These are phyloP conservation scores for Yamadazyma takamatsuzukensis DNA, from an alignment of 805 yeast species.

Conservation along the genomic window DNA sequence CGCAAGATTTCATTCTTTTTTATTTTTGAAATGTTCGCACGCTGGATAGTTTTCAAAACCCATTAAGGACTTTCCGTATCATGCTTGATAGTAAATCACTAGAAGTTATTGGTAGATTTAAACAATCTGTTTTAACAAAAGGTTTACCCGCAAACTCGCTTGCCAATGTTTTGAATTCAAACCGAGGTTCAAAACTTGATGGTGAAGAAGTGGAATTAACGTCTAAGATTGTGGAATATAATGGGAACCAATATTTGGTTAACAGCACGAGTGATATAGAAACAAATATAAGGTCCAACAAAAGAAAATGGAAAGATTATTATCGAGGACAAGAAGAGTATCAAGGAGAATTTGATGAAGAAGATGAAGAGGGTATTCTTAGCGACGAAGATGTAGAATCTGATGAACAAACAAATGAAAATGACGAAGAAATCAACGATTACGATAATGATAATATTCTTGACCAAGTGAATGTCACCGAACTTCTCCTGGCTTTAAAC, in stretches of 20 bases:
- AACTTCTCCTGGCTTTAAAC: slow-evolving; percentile 70
- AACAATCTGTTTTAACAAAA: slow-evolving; percentile 24
- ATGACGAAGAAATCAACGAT: slow-evolving; percentile 11
- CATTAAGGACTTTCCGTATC: no score
- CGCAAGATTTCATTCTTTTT: no score
- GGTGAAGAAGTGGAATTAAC: slow-evolving; percentile 16
- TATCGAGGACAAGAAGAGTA: slow-evolving; percentile 13
- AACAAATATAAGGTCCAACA: slow-evolving; percentile 21
- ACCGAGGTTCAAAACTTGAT: slow-evolving; percentile 32
- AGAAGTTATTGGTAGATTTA: slow-evolving; percentile 36
- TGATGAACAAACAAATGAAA: slow-evolving; percentile 8
- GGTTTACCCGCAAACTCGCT: slow-evolving; percentile 10
- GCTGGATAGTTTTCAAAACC: no score
- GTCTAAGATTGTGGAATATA: slow-evolving; percentile 37
- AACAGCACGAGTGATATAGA: slow-evolving; percentile 34
- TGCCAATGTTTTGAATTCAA: slow-evolving; percentile 12
- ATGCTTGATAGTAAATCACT: slow-evolving; percentile 39
- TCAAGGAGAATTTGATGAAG: slow-evolving; percentile 12
- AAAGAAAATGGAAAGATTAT: slow-evolving; percentile 34
- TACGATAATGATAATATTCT: slow-evolving; percentile 26
- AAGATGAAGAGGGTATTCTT: slow-evolving; percentile 16
- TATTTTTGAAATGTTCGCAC: no score
- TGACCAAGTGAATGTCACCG: slow-evolving; percentile 26
- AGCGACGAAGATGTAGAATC: slow-evolving; percentile 13
- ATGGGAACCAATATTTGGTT: slow-evolving; percentile 32